Evolutionary conservation across 495 filamentous ascomycete species (phyloP), one percentile per base, ranked within the genome.

Genomic region (Penicillium canescens): DNA sequence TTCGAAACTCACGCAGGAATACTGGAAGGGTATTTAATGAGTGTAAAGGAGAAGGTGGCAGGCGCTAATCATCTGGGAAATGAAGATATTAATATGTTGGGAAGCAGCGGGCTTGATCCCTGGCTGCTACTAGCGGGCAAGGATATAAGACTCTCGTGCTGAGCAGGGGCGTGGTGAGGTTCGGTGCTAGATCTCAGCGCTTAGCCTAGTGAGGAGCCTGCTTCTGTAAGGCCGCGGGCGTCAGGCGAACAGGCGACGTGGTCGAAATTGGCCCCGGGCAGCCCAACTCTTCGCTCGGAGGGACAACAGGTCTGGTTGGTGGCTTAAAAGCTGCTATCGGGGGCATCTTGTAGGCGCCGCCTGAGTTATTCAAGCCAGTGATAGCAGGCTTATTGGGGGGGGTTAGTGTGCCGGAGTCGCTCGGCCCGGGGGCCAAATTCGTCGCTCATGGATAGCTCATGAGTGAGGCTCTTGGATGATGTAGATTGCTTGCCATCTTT

Each of bases 181-280:
- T 45, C 40, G 23, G 54, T 50, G 41, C 31, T 59, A 40, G 46
- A 53, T 50, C 14, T 26, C 20, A 51, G 41, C 33, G 39, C 46
- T 54, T 54, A 40, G 42, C 46, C 46, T 56, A 42, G n/a, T 41
- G 40, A 37, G 36, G 36, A 55, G 47, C 39, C 38, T 50, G 49
- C 53, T 54, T 60, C 48, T 60, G 39, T 14, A 44, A 41, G 14
- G 20, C 38, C 38, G 38, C 38, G 14, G 38, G 16, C 38, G 38
- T 41, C 6, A 23, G 38, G 42, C 26, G 43, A 57, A 57, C 43
- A 60, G 42, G 57, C 44, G 34, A 60, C 38, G 49, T 60, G 53
- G 52, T 56, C 39, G 14, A 56, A 46, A 56, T 43, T 49, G 37
- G n/a, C 44, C 49, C 42, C 43, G 36, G 50, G 50, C 38, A 50